Percentiles rank a stretch among this genome's conserved stretches.
phyloP scores from a whole-genome alignment of 352 stramenopile genomes.

The Globisporangium rhizosaccharum region DNA sequence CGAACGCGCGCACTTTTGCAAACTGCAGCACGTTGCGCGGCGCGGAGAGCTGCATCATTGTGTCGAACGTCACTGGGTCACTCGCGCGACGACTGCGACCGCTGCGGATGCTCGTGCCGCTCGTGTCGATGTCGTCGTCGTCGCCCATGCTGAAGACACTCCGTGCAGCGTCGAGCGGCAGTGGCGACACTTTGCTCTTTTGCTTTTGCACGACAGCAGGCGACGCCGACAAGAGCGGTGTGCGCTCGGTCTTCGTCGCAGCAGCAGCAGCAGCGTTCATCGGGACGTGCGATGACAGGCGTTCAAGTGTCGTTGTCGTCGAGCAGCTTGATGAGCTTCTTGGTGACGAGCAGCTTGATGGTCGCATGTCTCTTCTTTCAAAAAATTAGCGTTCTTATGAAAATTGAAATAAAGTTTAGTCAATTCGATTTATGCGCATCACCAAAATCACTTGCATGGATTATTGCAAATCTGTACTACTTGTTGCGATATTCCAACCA shows the following conservation, averaged over 20 bases:
- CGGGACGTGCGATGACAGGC: not conserved
- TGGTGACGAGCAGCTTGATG: not conserved
- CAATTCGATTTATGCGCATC: not conserved
- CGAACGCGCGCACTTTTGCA: slow-evolving; percentile 29
- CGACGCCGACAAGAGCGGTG: slow-evolving; percentile 13
- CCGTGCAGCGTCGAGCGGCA: not conserved
- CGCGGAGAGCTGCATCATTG: slow-evolving; percentile 57
- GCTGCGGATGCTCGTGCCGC: slow-evolving; percentile 22
- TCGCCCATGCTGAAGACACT: slow-evolving; percentile 10
- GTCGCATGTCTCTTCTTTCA: not conserved
- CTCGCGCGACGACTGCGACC: slow-evolving; percentile 8
- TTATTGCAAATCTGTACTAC: no score
- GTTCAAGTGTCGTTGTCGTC: not conserved
- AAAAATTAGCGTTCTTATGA: not conserved
- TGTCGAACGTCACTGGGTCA: slow-evolving; percentile 38
- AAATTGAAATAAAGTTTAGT: not conserved
- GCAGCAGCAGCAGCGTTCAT: not conserved
- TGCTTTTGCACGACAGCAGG: not conserved
- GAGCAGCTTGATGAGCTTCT: not conserved
- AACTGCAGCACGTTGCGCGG: slow-evolving; percentile 48
- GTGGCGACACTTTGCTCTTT: slow-evolving; percentile 9
- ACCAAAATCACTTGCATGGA: no score
- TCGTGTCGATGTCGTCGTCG: slow-evolving; percentile 28
- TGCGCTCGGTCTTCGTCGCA: slow-evolving; percentile 7
- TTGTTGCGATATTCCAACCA: not conserved